Evolutionary conservation across 441 rosid species (phyloP).

Genomic region (Bocquillonia castaneifolia): DNA sequence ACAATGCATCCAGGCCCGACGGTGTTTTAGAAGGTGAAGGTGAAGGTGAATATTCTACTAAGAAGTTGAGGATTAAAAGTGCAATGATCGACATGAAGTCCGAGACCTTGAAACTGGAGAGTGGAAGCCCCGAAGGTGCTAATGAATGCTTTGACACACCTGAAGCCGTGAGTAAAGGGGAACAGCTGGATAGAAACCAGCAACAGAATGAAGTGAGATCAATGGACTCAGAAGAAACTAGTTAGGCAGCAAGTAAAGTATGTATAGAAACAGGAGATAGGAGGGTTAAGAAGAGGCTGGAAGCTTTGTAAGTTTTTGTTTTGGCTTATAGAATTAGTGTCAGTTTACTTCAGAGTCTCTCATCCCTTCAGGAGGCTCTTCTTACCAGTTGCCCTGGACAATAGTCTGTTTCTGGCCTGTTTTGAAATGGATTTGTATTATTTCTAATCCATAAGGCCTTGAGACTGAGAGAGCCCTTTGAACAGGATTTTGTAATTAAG

Average conservation of each 20-base stretch:
- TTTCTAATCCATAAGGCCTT: not conserved
- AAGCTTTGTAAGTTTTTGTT: constrained; percentile 7
- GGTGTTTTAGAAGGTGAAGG: not conserved
- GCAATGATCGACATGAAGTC: not conserved
- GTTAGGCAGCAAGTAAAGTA: not conserved
- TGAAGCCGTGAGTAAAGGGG: not conserved
- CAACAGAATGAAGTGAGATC: not conserved
- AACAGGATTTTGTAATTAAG: not conserved
- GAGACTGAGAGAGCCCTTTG: too few relatives aligned
- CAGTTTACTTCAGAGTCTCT: not conserved
- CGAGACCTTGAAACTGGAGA: constrained; percentile 13
- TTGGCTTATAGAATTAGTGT: not conserved
- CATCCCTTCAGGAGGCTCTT: not conserved
- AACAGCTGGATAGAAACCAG: not conserved
- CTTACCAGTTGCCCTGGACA: not conserved
- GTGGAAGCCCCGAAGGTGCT: constrained; percentile 3
- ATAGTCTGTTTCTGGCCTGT: not conserved
- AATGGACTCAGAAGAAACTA: not conserved
- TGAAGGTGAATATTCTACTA: not conserved
- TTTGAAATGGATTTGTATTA: not conserved
- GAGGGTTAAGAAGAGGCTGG: not conserved
- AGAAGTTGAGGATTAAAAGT: constrained; percentile 9
- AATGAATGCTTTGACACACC: not conserved
- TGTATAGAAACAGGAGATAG: not conserved
- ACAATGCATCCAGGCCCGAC: not conserved